Evolutionary conservation across 108 stramenopile genomes (phyloP).

Genomic region (Cyclotella cryptica): DNA sequence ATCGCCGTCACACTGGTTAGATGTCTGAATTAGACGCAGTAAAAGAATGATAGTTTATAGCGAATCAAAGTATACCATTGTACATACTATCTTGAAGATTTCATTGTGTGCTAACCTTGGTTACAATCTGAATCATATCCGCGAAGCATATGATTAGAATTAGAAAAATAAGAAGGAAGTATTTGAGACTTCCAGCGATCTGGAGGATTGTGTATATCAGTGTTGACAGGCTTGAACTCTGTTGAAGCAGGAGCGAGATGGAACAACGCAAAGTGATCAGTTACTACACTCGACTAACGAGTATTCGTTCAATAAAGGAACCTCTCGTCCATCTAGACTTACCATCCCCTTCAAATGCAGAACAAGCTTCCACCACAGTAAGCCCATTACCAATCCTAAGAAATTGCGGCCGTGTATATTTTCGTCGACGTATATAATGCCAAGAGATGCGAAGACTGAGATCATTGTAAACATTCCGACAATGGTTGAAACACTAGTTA

Average conservation of each 20-base stretch:
- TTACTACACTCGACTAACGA: background rate
- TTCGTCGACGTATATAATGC: conserved; percentile 12
- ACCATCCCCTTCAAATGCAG: conserved; percentile 32
- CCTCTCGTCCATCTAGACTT: background rate
- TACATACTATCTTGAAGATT: background rate
- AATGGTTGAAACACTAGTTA: background rate
- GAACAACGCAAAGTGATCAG: background rate
- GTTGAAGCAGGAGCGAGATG: background rate
- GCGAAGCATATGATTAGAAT: conserved; percentile 24
- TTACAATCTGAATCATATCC: conserved; percentile 29
- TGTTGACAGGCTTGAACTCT: conserved; percentile 28
- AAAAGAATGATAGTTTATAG: background rate
- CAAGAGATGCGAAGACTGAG: background rate
- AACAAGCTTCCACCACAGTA: conserved; percentile 33
- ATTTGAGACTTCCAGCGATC: conserved; percentile 14
- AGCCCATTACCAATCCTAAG: conserved; percentile 11
- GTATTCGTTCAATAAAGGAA: background rate
- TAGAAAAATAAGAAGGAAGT: conserved; percentile 23
- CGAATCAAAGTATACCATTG: background rate
- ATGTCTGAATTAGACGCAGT: conserved; percentile 1
- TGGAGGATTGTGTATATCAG: conserved; percentile 32
- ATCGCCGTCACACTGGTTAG: conserved; percentile 8
- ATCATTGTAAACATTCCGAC: background rate
- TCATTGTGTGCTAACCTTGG: conserved; percentile 11
- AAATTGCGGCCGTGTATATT: conserved; percentile 18